phyloP scores from a whole-genome alignment of 164 flowering plant genomes.

The Chloranthus sessilifolius region DNA sequence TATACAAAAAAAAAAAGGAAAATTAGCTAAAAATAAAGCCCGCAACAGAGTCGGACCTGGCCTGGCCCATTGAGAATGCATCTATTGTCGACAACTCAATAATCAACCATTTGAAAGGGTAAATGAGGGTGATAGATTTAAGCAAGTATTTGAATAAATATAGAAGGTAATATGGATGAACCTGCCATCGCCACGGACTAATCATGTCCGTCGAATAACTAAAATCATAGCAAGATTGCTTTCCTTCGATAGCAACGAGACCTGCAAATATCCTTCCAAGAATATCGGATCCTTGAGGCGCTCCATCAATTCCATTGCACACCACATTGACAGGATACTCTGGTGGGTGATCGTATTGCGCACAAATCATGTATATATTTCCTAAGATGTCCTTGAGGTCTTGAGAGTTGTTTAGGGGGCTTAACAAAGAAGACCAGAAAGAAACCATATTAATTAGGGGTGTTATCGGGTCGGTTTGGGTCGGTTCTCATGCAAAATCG shows the following conservation, averaged over 20 bases:
- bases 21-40: no score
- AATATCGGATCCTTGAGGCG: conserved; percentile 17
- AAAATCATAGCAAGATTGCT: conserved; percentile 11
- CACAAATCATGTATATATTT: conserved; percentile 12
- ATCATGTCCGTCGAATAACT: background rate
- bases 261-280: conserved; percentile 31
- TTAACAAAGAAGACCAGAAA: background rate
- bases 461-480: background rate
- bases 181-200: conserved; percentile 15
- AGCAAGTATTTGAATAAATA: background rate
- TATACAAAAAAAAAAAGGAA: no score
- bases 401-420: conserved; percentile 18
- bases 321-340: conserved; percentile 16
- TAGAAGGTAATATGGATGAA: conserved; percentile 2
- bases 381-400: conserved; percentile 28
- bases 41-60: no score
- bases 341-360: conserved; percentile 35
- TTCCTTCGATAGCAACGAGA: conserved; percentile 12
- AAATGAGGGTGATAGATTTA: background rate
- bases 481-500: background rate
- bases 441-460: background rate
- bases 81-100: no score
- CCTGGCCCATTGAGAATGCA: no score
- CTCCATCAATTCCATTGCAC: conserved; percentile 34
- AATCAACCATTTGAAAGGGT: no score